Evolutionary conservation across 352 stramenopile genomes (phyloP), one percentile per base, ranked within the genome.

Genomic region (Pythium rishiriense): DNA sequence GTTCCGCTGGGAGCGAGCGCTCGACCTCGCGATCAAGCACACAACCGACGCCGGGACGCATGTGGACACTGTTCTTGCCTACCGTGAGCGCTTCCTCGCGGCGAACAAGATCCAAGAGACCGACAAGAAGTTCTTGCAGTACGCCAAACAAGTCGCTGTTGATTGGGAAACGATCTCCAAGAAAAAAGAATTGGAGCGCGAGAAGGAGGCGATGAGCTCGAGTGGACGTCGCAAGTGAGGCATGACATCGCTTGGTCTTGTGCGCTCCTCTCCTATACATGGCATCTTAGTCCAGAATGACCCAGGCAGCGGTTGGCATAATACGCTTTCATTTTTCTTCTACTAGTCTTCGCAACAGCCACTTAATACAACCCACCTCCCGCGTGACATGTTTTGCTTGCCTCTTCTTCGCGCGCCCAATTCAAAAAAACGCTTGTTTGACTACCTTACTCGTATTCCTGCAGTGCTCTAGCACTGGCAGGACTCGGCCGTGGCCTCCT

Each of bases 21-120:
- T 98, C 47, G 85, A 97, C 25, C 66, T 98, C 5, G 90, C 92
- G 6, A 84, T 97, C 45, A 94, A 97, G 62, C 81, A 97, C 80
- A 96, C 87, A 31, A 91, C 76, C 1, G 78, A 91, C 29, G 85
- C 82, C 19, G 82, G 82, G 11, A 97, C 81, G 7, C 87, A 97
- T 64, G 80, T 97, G 14, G 92, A 97, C 76, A 96, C 88, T 4
- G 91, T 98, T 8, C 68, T 97, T 17, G 84, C 81, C 22, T 97
- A 98, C 54, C 86, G 92, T 31, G 82, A 96, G 57, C 79, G 81
- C 47, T 94, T 97, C 62, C 72, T 98, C 31, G 77, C 79, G n/a
- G 78, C 83, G 4, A 92, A 94, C 70, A 88, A 92, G 53, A 80
- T 96, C 17, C 74, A 93, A 54, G 91, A 97, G 68, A 96, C 80